phyloP scores from a whole-genome alignment of 2,329 filamentous ascomycete species.

The Penicillium sp. region DNA sequence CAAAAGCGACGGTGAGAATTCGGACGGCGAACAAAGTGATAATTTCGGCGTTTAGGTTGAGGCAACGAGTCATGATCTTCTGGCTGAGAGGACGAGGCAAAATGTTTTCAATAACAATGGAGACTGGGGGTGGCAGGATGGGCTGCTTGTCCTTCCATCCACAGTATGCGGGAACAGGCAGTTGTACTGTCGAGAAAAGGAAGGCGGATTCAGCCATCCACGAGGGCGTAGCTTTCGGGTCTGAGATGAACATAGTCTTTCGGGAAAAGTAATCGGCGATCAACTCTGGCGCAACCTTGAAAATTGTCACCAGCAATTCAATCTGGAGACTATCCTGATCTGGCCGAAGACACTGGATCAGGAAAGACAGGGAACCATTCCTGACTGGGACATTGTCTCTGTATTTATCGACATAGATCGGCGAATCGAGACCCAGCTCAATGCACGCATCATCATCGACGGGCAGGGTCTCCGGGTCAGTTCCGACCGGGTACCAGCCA shows the following conservation, averaged over 20 bases:
- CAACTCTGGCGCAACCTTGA: constrained; percentile 79
- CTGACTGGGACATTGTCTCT: constrained; percentile 69
- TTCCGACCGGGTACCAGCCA: constrained; percentile 79
- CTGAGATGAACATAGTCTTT: constrained; percentile 79
- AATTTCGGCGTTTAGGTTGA: constrained; percentile 75
- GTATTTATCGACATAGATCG: constrained; percentile 70
- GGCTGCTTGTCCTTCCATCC: constrained; percentile 66
- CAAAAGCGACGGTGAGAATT: constrained; percentile 74
- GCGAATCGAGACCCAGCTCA: constrained; percentile 67
- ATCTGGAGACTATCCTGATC: constrained; percentile 80
- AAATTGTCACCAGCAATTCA: constrained; percentile 77
- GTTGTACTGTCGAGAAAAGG: constrained; percentile 75
- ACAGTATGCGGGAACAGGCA: constrained; percentile 72
- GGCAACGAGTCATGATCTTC: constrained; percentile 74
- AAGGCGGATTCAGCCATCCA: constrained; percentile 95
- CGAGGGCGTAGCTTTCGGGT: constrained; percentile 86
- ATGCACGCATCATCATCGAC: constrained; percentile 52
- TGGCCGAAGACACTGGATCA: constrained; percentile 76
- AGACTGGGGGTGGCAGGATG: constrained; percentile 72
- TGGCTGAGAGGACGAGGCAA: constrained; percentile 80
- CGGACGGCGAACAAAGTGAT: constrained; percentile 82
- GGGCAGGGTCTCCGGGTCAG: constrained; percentile 59
- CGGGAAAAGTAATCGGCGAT: constrained; percentile 83
- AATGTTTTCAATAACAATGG: constrained; percentile 80
- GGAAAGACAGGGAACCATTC: constrained; percentile 76